phyloP scores from a whole-genome alignment of 345 rosid genomes.

The Raphanus sativus region DNA sequence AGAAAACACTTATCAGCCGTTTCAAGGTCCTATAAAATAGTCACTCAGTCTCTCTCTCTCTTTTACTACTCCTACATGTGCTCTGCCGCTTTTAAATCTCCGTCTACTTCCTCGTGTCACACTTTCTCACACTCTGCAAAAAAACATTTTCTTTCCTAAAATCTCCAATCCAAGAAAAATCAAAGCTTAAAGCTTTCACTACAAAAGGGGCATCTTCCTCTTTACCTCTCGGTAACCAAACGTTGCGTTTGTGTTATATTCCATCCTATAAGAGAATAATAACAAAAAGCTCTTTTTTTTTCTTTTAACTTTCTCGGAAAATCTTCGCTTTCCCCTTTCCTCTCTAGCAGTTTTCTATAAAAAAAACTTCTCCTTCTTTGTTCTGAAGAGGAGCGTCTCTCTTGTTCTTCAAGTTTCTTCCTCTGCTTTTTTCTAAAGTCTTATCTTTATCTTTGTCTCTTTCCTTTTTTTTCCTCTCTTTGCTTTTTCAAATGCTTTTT shows the following conservation, averaged over 20 bases:
- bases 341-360: slow-evolving; percentile 8
- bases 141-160: slow-evolving; percentile 4
- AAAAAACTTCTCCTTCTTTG: slow-evolving; percentile 27
- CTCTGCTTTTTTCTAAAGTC: background rate
- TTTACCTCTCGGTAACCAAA: slow-evolving; percentile 11
- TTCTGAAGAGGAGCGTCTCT: slow-evolving; percentile 8
- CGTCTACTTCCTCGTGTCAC: slow-evolving; percentile 38
- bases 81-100: slow-evolving; percentile 37
- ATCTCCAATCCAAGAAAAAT: slow-evolving; percentile 27
- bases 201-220: slow-evolving; percentile 31
- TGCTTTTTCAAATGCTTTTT: slow-evolving; percentile 42
- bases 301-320: slow-evolving; percentile 28
- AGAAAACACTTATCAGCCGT: slow-evolving; percentile 23
- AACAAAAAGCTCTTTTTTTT: slow-evolving; percentile 27
- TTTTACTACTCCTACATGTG: slow-evolving; percentile 17
- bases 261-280: slow-evolving; percentile 31
- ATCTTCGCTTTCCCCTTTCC: slow-evolving; percentile 15
- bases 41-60: slow-evolving; percentile 16
- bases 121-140: slow-evolving; percentile 32
- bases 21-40: slow-evolving; percentile 39
- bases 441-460: slow-evolving; percentile 42
- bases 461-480: background rate
- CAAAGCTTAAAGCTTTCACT: slow-evolving; percentile 3
- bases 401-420: slow-evolving; percentile 33
- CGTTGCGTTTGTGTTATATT: slow-evolving; percentile 3